Evolutionary conservation across 129 eudicot genomes (phyloP).

Genomic region (Flaveria trinervia): DNA sequence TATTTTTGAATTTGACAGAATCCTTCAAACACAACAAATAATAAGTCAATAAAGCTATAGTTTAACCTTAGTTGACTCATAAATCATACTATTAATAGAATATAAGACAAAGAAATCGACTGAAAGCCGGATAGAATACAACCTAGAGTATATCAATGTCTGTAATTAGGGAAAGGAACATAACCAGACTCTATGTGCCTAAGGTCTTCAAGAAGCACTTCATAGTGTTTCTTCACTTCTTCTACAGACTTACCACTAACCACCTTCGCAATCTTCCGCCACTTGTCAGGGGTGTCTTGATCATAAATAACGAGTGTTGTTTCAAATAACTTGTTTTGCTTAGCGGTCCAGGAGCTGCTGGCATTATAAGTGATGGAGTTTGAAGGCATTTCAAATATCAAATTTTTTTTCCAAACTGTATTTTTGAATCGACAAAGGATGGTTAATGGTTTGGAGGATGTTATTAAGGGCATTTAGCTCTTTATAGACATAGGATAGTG

Average conservation of each 20-base stretch:
- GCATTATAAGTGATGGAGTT: slow-evolving; percentile 22
- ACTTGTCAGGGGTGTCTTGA: slow-evolving; percentile 66
- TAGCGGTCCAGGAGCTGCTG: slow-evolving; percentile 49
- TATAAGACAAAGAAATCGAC: too few relatives aligned
- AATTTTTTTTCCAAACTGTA: background rate
- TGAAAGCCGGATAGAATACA: background rate
- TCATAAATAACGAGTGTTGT: slow-evolving; percentile 66
- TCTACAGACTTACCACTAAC: slow-evolving; percentile 73
- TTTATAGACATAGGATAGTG: slow-evolving; percentile 49
- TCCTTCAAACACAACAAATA: background rate
- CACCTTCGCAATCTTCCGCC: slow-evolving; percentile 66
- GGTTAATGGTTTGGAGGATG: slow-evolving; percentile 31
- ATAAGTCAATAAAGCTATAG: background rate
- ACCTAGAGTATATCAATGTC: slow-evolving; percentile 10
- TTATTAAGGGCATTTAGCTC: slow-evolving; percentile 18
- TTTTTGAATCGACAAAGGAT: background rate
- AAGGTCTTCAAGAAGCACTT: slow-evolving; percentile 62
- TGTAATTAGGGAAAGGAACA: slow-evolving; percentile 59
- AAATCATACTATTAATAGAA: too few relatives aligned
- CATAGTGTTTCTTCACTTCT: slow-evolving; percentile 77
- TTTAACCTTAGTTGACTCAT: too few relatives aligned
- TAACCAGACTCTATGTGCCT: slow-evolving; percentile 64
- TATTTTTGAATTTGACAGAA: background rate
- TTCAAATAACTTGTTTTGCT: slow-evolving; percentile 71
- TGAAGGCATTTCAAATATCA: slow-evolving; percentile 50